Evolutionary conservation across 1,284 basidiomycete species (phyloP).

Genomic region (Trametes hirsuta): DNA sequence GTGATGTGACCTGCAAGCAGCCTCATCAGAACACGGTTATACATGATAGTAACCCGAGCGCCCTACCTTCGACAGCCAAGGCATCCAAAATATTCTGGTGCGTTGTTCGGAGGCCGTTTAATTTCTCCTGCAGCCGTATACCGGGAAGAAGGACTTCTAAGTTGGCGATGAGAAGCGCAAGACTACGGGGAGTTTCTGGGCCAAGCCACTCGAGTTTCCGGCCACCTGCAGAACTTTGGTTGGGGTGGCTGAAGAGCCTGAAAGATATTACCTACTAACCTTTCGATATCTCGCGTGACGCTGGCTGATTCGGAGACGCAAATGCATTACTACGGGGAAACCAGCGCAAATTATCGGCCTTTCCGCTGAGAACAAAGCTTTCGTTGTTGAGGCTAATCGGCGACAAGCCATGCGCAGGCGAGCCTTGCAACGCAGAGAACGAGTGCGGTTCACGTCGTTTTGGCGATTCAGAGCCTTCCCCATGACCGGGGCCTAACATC

Average conservation of each 20-base stretch:
- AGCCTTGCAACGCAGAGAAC: constrained; percentile 46
- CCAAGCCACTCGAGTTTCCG: constrained; percentile 46
- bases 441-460: constrained; percentile 1
- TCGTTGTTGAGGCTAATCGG: constrained; percentile 43
- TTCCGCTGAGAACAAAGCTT: constrained; percentile 49
- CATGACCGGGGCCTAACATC: neutral
- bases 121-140: constrained; percentile 47
- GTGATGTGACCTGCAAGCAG: constrained; percentile 29
- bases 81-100: constrained; percentile 50
- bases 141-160: constrained; percentile 49
- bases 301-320: neutral
- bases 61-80: constrained; percentile 44
- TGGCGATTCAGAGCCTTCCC: neutral
- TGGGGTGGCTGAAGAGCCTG: no score
- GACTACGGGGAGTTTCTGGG: constrained; percentile 45
- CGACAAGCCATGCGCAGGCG: constrained; percentile 44
- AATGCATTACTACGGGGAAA: constrained; percentile 15
- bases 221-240: constrained; percentile 33
- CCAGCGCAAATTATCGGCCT: constrained; percentile 42
- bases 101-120: constrained; percentile 36
- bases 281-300: no score
- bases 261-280: neutral
- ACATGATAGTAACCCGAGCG: neutral
- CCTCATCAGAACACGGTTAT: neutral
- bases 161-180: constrained; percentile 38